Base-by-base conservation (phyloP, 768 basidiomycete species). In the Hygrocybe punicea region DNA sequence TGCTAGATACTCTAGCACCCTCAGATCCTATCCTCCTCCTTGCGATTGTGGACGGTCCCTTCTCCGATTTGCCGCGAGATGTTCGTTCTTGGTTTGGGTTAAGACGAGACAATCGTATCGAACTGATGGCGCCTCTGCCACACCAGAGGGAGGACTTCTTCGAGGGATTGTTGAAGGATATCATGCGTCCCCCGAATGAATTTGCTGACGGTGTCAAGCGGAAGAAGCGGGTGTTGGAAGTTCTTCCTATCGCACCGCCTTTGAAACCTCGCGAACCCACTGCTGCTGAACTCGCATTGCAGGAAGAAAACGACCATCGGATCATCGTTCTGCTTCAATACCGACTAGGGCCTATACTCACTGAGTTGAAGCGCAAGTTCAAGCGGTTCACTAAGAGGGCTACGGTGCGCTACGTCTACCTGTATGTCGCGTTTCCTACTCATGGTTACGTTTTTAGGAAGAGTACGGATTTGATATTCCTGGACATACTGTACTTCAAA, bases 1-100 rank as follows among this genome's bases (percentile, higher is more conserved):
- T 98, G 83, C 84, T 99, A 10, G 94, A 97, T 65, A 87, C 91
- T 8, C 82, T 99, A 5, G 79, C 89, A 0, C 91, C 97, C 0
- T 89, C 90, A 0, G 97, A 98, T 65, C 96, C 95, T 2, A 82
- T 99, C n/a, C 81, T 99, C 11, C 76, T 98, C 4, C 81, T 99
- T 9, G 95, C 91, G 10, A 79, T 98, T 19, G 86, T 92, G 16
- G 95, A 98, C 58, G 93, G 89, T 1, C 67, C 77, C 0, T 85
- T 89, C 65, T 65, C 76, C 4, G 77, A 83, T 4, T 74, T 98
- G 0, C 93, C 93, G 0, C 69, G 72, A 1, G 97, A 98, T 62
- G 92, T 98, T 19, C 83, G 85, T 46, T 77, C 82, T 4, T 98
- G 97, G 96, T 99, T 99, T 64, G 97, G 96, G 0, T 75, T 81